Base-by-base conservation (phyloP, 1,284 basidiomycete species). In the Pseudozyma sp. region DNA sequence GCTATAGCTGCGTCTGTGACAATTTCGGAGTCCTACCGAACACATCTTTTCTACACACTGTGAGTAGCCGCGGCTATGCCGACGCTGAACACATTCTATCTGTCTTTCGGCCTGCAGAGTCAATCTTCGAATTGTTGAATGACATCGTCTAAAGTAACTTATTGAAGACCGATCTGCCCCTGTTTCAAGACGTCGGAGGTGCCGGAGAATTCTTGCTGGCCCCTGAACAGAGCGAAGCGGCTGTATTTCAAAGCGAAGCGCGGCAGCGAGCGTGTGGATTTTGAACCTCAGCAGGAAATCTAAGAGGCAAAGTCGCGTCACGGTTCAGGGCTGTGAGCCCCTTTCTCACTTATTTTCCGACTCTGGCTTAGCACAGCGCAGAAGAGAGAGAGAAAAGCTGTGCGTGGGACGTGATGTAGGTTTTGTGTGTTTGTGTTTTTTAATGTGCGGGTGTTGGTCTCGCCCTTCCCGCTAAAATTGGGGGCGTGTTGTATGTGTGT, bases 351-450 rank as follows among this genome's bases (percentile, higher is more conserved):
- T 9, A 21, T 8, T 13, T 42, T 1, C 38, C 9, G 14, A 18
- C 39, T 52, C 31, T 42, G 12, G 13, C 10, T 18, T 5, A 38
- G 31, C 31, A 51, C 21, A 53, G 14, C 14, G 42, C 10, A 14
- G 18, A 13, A n/a, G 38, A n/a, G 53, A 25, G 53, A 47, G 19
- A 21, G 55, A 57, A 21, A 57, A 57, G 55, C 50, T 57, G 55
- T 43, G 44, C 14, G 40, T 38, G 35, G 34, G 51, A 42, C 39
- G 42, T 52, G 51, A 19, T 52, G 39, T 39, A 52, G 35, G 48
- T 16, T 50, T 19, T 31, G 21, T 31, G 36, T 40, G 42, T 44
- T 34, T 53, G 13, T 43, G 40, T 6, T 52, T 51, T 38, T 51
- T 51, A n/a, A 3, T 42, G 40, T 34, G 38, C 19, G 10, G 35